phyloP scores from a whole-genome alignment of 345 rosid genomes.

The Mangifera indica region DNA sequence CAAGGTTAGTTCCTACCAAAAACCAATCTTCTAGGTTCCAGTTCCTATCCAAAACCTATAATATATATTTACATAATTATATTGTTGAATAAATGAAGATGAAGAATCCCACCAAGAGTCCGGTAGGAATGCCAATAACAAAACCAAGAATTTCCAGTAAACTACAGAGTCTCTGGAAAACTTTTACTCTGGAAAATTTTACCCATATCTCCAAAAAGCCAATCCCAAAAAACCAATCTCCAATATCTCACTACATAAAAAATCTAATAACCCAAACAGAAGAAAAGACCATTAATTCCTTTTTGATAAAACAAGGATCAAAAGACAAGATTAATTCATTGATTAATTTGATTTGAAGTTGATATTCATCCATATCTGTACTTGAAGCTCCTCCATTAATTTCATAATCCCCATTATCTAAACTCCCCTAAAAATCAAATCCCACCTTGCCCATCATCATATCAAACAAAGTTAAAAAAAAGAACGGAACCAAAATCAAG shows the following conservation, averaged over 20 bases:
- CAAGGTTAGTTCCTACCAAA: too few species aligned
- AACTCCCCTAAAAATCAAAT: slow-evolving; percentile 13
- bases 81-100: too few species aligned
- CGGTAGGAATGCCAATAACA: too few species aligned
- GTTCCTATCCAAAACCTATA: too few species aligned
- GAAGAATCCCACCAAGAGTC: too few species aligned
- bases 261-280: not conserved
- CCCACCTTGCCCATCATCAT: slow-evolving; percentile 15
- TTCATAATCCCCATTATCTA: not conserved
- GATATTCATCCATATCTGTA: not conserved
- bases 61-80: too few species aligned
- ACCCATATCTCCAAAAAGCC: not conserved
- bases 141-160: too few species aligned
- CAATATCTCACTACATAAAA: not conserved
- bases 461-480: slow-evolving; percentile 25
- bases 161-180: too few species aligned
- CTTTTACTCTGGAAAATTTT: too few species aligned
- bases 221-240: not conserved
- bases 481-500: slow-evolving; percentile 9
- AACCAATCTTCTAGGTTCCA: too few species aligned
- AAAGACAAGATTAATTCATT: slow-evolving; percentile 3
- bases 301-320: not conserved
- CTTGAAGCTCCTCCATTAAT: not conserved
- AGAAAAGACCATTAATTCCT: not conserved
- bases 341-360: slow-evolving; percentile 5